These are phyloP conservation scores for Nadsonia fulvescens DNA, from an alignment of 805 yeast species.

Conservation along the genomic window DNA sequence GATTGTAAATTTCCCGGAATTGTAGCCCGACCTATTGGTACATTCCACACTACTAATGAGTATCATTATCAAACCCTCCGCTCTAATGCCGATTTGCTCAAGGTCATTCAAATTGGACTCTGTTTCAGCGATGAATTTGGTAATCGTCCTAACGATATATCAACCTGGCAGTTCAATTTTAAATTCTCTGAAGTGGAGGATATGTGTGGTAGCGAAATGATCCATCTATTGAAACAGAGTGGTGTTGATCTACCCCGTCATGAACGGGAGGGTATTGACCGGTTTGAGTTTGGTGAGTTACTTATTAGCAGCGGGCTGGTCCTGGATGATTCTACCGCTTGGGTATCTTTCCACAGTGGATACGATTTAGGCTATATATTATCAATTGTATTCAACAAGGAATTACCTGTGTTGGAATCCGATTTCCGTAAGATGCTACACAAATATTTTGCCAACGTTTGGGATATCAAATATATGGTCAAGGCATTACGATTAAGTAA, in stretches of 20 bases:
- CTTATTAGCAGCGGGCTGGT: constrained; percentile 75
- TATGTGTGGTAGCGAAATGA: constrained; percentile 77
- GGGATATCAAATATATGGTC: constrained; percentile 49
- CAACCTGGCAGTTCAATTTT: constrained; percentile 96
- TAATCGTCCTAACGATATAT: constrained; percentile 42
- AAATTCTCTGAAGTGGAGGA: constrained; percentile 53
- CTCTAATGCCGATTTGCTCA: constrained; percentile 72
- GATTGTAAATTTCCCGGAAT: constrained; percentile 95
- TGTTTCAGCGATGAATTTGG: constrained; percentile 56
- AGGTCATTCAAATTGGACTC: constrained; percentile 72
- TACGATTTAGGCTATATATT: constrained; percentile 86
- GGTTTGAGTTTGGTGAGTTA: constrained; percentile 64
- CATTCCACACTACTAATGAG: constrained; percentile 73
- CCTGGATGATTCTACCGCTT: constrained; percentile 48
- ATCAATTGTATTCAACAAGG: constrained; percentile 53
- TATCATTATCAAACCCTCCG: constrained; percentile 93
- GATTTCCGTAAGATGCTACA: constrained; percentile 59
- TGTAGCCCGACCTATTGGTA: constrained; percentile 88
- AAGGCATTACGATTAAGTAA: constrained; percentile 19
- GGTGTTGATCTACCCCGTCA: constrained; percentile 71
- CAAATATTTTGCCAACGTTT: constrained; percentile 62
- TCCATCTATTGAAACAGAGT: constrained; percentile 60
- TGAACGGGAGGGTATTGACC: constrained; percentile 59
- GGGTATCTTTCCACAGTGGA: constrained; percentile 90
- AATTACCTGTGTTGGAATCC: constrained; percentile 64